phyloP scores from a whole-genome alignment of 345 rosid species.

The Psidium guajava region DNA sequence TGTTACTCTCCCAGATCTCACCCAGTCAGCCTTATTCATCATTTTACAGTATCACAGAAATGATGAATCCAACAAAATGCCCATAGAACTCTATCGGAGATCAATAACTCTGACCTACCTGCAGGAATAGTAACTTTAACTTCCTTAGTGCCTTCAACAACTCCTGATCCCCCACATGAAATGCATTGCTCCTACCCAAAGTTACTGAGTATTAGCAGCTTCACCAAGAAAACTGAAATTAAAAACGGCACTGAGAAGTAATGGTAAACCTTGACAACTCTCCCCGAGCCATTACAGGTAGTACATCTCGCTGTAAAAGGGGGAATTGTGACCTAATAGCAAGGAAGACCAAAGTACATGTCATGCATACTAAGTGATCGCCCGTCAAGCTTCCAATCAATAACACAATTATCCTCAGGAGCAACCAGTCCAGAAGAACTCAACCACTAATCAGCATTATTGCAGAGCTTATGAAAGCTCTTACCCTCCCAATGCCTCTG shows the following conservation, averaged over 20 bases:
- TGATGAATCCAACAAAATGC: not conserved
- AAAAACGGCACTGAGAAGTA: not conserved
- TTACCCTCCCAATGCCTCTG: constrained; percentile 81
- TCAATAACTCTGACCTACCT: constrained; percentile 33
- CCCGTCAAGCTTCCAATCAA: constrained; percentile 1
- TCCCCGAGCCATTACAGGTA: constrained; percentile 67
- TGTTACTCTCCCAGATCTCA: not conserved
- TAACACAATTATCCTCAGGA: not conserved
- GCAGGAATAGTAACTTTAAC: constrained; percentile 65
- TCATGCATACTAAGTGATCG: not conserved
- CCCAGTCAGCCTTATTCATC: not conserved
- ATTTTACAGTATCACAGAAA: not conserved
- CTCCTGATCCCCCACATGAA: constrained; percentile 72
- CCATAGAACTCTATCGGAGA: not conserved
- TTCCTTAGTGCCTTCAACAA: constrained; percentile 62
- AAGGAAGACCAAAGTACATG: not conserved
- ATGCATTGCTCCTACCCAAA: constrained; percentile 52
- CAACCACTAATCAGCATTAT: not conserved
- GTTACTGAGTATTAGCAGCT: not conserved
- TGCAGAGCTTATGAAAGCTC: constrained; percentile 7
- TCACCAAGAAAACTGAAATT: not conserved
- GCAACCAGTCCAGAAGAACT: constrained; percentile 1
- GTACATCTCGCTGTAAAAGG: constrained; percentile 81
- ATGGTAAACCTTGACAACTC: constrained; percentile 48
- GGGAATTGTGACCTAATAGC: constrained; percentile 73